Base-by-base conservation (phyloP, 192 early-diverging fungal genomes). In the Linnemannia hyalina region DNA sequence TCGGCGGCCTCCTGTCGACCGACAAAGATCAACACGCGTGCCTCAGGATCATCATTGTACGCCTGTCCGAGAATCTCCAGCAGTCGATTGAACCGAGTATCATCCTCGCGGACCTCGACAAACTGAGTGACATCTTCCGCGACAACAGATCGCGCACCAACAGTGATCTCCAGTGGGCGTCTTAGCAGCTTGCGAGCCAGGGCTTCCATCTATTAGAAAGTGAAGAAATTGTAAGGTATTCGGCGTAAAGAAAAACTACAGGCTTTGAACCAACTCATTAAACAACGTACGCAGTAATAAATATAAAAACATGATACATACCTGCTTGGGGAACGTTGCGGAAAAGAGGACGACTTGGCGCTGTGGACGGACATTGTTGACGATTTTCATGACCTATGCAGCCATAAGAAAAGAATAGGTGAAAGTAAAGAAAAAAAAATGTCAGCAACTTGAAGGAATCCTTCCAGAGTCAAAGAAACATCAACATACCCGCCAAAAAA, bases 1-100 rank as follows among this genome's bases (percentile, higher is more conserved):
- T 99, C 99, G 1, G 97, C 97, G 10, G 95, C 95, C 80, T 99
- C 97, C 77, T 99, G 98, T 16, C 97, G 94, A 85, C 98, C 97
- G 4, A 98, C 98, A 92, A 99, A 99, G 11, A 99, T 92, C 76
- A 99, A 90, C 13, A 92, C 92, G 75, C 97, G 92, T 0, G 94
- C 91, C 49, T 95, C 94, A 11, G 90, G 83, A 75, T 97, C 95
- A 52, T 92, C 89, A 44, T 93, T 91, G 74, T 95, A 96, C 77
- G 92, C 88, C 55, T 96, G 90, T 47, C 98, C 98, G 3, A 99
- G 91, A 75, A 99, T 97, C 52, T 95, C 95, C 41, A 99, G 84
- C 55, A 99, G 82, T 41, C 97, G 94, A 52, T 95, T 82, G 89
- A 97, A 98, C 87, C 98, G 97, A 36, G 94, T 94, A 22, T 87